Evolutionary conservation across 495 filamentous ascomycete genomes (phyloP).

Genomic region (Aspergillus biplanus): DNA sequence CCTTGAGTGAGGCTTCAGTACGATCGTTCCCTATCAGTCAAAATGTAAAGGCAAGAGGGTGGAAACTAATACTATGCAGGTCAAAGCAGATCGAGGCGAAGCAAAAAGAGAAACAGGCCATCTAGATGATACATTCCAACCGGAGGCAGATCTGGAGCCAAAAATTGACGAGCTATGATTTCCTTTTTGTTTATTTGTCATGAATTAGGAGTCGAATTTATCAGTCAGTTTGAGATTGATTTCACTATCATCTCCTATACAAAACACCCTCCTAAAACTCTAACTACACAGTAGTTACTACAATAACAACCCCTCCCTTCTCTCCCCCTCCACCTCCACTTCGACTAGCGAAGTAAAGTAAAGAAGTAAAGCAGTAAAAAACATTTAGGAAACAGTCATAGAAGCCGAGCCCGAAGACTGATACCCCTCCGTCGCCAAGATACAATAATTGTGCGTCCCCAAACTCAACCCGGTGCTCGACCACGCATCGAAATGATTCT

Average conservation of each 20-base stretch:
- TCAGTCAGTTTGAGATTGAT: not conserved
- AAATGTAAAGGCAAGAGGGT: not conserved
- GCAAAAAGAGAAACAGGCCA: slow-evolving; percentile 4
- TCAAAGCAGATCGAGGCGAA: slow-evolving; percentile 30
- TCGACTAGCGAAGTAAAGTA: too few species aligned
- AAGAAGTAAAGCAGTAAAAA: too few species aligned
- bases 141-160: slow-evolving; percentile 23
- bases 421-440: too few species aligned
- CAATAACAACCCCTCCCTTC: not conserved
- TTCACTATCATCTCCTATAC: not conserved
- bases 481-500: slow-evolving; percentile 70
- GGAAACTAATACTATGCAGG: slow-evolving; percentile 13
- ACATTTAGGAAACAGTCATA: too few species aligned
- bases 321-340: too few species aligned
- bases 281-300: not conserved
- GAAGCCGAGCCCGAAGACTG: too few species aligned
- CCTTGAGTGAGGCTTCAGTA: slow-evolving; percentile 30
- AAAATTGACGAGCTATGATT: slow-evolving; percentile 31
- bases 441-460: not conserved
- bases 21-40: not conserved
- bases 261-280: not conserved
- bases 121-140: slow-evolving; percentile 17
- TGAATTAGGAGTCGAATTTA: not conserved
- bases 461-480: slow-evolving; percentile 12
- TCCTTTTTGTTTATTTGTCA: not conserved